phyloP scores from a whole-genome alignment of 345 rosid species.

The Cardiospermum halicacabum region DNA sequence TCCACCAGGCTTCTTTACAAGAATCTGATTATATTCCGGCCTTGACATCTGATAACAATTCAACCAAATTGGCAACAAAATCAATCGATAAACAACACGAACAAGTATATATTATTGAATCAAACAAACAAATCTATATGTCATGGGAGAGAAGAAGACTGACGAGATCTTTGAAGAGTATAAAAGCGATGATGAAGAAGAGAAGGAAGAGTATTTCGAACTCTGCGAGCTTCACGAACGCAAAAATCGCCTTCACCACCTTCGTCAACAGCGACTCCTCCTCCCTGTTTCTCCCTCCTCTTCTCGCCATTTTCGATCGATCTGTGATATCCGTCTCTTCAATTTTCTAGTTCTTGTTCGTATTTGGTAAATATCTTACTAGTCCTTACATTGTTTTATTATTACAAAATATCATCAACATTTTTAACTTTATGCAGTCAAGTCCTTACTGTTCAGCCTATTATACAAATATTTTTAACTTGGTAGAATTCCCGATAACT shows the following conservation, averaged over 20 bases:
- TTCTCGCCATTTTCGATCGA: constrained; percentile 20
- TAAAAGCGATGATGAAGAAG: constrained; percentile 51
- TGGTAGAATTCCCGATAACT: too few relatives aligned
- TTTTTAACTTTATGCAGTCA: not conserved
- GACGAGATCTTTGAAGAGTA: constrained; percentile 65
- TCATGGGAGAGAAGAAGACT: constrained; percentile 15
- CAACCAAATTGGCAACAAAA: not conserved
- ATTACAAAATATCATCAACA: too few relatives aligned
- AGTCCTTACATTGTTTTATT: not conserved
- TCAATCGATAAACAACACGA: too few relatives aligned
- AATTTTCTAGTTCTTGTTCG: too few relatives aligned
- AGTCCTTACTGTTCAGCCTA: not conserved
- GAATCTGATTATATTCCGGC: constrained; percentile 61
- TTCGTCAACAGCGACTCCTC: constrained; percentile 44
- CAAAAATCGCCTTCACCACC: constrained; percentile 31
- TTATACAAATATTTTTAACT: too few relatives aligned
- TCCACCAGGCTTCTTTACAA: constrained; percentile 65
- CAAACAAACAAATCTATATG: too few relatives aligned
- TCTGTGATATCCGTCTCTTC: not conserved
- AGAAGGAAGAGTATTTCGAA: constrained; percentile 65
- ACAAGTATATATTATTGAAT: not conserved
- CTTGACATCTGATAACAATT: constrained; percentile 42
- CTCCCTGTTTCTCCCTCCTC: constrained; percentile 25
- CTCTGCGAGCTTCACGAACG: constrained; percentile 42
- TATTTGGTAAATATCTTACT: not conserved